Conservation (phyloP, 768 basidiomycete genomes). For the Tulasnella calospora region DNA sequence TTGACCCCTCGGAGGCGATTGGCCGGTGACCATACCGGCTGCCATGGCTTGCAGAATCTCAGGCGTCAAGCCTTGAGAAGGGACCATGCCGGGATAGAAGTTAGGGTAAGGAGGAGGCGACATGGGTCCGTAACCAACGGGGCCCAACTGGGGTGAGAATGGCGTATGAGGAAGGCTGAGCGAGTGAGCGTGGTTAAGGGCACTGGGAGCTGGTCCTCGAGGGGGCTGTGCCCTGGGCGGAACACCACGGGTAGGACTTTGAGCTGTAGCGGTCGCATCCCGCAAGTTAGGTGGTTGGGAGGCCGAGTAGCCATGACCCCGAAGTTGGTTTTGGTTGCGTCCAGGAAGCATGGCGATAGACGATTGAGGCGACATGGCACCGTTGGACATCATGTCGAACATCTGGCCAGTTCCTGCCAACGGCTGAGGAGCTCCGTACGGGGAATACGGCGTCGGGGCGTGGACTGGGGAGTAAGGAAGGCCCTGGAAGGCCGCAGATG, state of each 20-base stretch:
- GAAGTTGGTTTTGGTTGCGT: slow-evolving; percentile 3
- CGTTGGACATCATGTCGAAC: slow-evolving; percentile 18
- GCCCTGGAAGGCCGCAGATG: slow-evolving; percentile 12
- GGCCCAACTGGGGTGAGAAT: slow-evolving; percentile 1
- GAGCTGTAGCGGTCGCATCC: not conserved
- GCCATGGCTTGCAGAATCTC: slow-evolving; percentile 7
- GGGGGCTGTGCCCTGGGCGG: not conserved
- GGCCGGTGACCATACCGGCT: not conserved
- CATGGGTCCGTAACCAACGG: not conserved
- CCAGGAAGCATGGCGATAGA: not conserved
- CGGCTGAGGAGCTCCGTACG: not conserved
- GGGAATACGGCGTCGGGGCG: not conserved
- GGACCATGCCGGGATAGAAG: not conserved
- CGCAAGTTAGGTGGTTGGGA: not conserved
- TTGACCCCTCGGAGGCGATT: not conserved
- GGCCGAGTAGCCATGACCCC: slow-evolving; percentile 7
- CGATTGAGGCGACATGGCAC: slow-evolving; percentile 8
- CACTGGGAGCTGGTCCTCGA: not conserved
- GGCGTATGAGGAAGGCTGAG: slow-evolving; percentile 4
- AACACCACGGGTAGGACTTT: not conserved
- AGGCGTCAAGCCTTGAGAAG: slow-evolving; percentile 20
- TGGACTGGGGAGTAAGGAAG: slow-evolving; percentile 16
- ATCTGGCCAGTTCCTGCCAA: slow-evolving; percentile 7
- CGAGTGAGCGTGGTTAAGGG: slow-evolving; percentile 1
- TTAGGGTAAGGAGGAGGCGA: not conserved